Evolutionary conservation across 2,329 filamentous ascomycete genomes (phyloP), one percentile per base, ranked within the genome.

Genomic region (Neonectria hederae): DNA sequence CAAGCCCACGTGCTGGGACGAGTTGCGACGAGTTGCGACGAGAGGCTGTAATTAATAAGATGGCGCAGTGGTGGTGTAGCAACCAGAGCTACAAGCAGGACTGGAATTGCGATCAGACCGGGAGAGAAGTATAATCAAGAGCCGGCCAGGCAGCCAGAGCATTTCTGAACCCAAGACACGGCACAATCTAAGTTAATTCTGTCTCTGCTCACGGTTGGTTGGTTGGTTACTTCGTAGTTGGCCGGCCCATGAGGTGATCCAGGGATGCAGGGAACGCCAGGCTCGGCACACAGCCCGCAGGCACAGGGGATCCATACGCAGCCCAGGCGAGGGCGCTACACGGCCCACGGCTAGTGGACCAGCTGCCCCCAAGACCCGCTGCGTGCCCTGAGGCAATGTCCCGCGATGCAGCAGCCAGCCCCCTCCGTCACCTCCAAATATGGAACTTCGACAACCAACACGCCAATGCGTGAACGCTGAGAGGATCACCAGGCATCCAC

Each of bases 1-100:
- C 26, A 30, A 55, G 54, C 68, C 21, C 71, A 73, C 71, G 71
- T 73, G 71, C 57, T 24, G 54, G 2, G 19, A 40, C 30, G 38
- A 35, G 28, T 54, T 43, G 62, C 26, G 45, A 46, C 60, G 40
- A 69, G 65, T 46, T 53, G 32, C 28, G n/a, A n/a, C n/a, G n/a
- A n/a, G n/a, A n/a, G n/a, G n/a, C n/a, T n/a, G n/a, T n/a, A n/a
- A n/a, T n/a, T n/a, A n/a, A n/a, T n/a, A n/a, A n/a, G n/a, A n/a
- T n/a, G n/a, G n/a, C n/a, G n/a, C n/a, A n/a, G 30, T 38, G 26
- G 4, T 38, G 32, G 26, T 14, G 19, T 10, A 19, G 45, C 8
- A 13, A 17, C 13, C 32, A 35, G 32, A 35, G 13, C 13, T 35
- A 32, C 30, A 32, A n/a, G 30, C 0, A 32, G 32, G 32, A 22